phyloP scores from a whole-genome alignment of 2,329 filamentous ascomycete species.

The Penicillium sp. region DNA sequence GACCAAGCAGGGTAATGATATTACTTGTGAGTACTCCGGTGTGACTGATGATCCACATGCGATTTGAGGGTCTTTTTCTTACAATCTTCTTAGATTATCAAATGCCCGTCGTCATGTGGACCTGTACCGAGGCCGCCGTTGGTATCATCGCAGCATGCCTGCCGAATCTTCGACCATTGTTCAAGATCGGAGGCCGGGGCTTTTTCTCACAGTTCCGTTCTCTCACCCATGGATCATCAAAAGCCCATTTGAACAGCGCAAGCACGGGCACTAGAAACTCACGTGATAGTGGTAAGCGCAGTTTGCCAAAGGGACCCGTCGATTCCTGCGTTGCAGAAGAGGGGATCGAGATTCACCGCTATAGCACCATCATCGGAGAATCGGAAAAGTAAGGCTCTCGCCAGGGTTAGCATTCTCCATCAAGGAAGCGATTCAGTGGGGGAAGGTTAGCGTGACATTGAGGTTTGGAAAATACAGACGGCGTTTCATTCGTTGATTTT shows the following conservation, averaged over 20 bases:
- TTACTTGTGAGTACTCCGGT: conserved; percentile 32
- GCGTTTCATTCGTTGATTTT: not conserved
- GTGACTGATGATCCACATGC: not conserved
- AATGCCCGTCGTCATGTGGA: conserved; percentile 37
- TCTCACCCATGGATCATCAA: conserved; percentile 14
- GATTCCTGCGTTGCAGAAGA: conserved; percentile 8
- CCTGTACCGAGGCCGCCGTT: conserved; percentile 35
- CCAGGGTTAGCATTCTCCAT: not conserved
- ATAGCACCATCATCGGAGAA: conserved; percentile 12
- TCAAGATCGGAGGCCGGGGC: conserved; percentile 22
- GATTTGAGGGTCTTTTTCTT: not conserved
- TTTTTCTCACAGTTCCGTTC: conserved; percentile 30
- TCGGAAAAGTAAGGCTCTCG: not conserved
- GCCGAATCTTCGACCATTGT: conserved; percentile 34
- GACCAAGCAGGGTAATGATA: conserved; percentile 30
- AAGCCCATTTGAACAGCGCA: conserved; percentile 14
- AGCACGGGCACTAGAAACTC: conserved; percentile 10
- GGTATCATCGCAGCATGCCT: conserved; percentile 38
- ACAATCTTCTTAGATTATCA: conserved; percentile 29
- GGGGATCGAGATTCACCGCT: conserved; percentile 12
- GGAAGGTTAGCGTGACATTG: not conserved
- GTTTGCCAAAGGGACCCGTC: conserved; percentile 4
- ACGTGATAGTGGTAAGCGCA: not conserved
- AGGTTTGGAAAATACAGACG: not conserved
- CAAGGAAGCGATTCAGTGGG: not conserved